Evolutionary conservation across 2,329 filamentous ascomycete genomes (phyloP).

Genomic region (Arthrobotrys megalospora): DNA sequence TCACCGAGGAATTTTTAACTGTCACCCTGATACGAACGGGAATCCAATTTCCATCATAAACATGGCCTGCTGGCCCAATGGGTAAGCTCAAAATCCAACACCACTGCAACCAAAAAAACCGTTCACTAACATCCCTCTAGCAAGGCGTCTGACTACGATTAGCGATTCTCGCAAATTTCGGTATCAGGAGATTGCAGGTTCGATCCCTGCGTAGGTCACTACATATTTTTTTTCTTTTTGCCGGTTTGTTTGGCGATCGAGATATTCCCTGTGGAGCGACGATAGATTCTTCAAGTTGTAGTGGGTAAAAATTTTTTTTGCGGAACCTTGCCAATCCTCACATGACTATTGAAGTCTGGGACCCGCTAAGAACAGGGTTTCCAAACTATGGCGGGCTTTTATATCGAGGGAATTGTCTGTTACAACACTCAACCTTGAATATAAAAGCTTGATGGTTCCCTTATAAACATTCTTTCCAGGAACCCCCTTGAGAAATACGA

Average conservation of each 20-base stretch:
- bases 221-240: conserved; percentile 1
- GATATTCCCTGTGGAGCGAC: too few species aligned
- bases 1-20: neutral
- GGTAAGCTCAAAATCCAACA: neutral
- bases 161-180: neutral
- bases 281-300: too few species aligned
- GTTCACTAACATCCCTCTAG: neutral
- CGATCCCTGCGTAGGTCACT: conserved; percentile 24
- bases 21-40: neutral
- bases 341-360: too few species aligned
- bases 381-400: too few species aligned
- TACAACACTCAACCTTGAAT: too few species aligned
- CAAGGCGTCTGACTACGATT: conserved; percentile 29
- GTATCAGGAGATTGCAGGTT: conserved; percentile 28
- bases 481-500: too few species aligned
- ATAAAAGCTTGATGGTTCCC: too few species aligned
- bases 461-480: too few species aligned
- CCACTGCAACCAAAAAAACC: neutral
- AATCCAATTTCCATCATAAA: neutral
- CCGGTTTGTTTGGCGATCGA: neutral
- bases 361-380: too few species aligned
- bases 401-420: too few species aligned
- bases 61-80: conserved; percentile 18
- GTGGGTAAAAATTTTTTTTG: too few species aligned
- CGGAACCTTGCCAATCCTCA: too few species aligned